phyloP scores from a whole-genome alignment of 2,329 filamentous ascomycete species.

The Pyricularia sp. region DNA sequence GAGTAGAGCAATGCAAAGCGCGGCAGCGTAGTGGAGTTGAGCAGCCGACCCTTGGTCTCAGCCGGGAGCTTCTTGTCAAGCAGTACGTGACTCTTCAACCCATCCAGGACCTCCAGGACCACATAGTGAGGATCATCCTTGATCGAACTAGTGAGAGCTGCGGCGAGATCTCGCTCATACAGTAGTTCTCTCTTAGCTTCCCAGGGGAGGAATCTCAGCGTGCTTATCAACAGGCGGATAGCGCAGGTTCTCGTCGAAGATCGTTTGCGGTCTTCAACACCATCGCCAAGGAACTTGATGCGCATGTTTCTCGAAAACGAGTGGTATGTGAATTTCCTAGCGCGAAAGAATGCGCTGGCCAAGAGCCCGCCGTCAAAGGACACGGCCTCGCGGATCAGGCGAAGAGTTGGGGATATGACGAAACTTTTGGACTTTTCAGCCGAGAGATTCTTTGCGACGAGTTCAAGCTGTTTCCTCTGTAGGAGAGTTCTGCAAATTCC shows the following conservation, averaged over 20 bases:
- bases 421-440: conserved; percentile 74
- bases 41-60: conserved; percentile 59
- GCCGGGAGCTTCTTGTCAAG: conserved; percentile 61
- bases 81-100: conserved; percentile 57
- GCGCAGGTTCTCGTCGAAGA: conserved; percentile 76
- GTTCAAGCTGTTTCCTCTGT: conserved; percentile 66
- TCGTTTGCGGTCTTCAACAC: conserved; percentile 50
- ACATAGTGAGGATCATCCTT: conserved; percentile 65
- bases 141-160: conserved; percentile 62
- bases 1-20: conserved; percentile 61
- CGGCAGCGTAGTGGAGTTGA: conserved; percentile 62
- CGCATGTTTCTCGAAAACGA: conserved; percentile 70
- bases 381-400: conserved; percentile 74
- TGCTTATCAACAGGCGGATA: conserved; percentile 65
- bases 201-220: conserved; percentile 64
- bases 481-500: conserved; percentile 71
- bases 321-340: conserved; percentile 66
- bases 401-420: conserved; percentile 76
- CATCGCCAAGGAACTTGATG: conserved; percentile 46
- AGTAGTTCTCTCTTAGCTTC: conserved; percentile 73
- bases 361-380: conserved; percentile 74
- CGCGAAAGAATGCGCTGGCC: conserved; percentile 64
- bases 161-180: conserved; percentile 58
- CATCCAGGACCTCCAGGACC: conserved; percentile 60
- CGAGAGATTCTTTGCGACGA: conserved; percentile 66